Percentiles rank a stretch among this genome's conserved stretches.
These are phyloP conservation scores for Aspergillus quadrilineatus DNA, from an alignment of 2,329 filamentous ascomycete genomes.

Conservation along the genomic window DNA sequence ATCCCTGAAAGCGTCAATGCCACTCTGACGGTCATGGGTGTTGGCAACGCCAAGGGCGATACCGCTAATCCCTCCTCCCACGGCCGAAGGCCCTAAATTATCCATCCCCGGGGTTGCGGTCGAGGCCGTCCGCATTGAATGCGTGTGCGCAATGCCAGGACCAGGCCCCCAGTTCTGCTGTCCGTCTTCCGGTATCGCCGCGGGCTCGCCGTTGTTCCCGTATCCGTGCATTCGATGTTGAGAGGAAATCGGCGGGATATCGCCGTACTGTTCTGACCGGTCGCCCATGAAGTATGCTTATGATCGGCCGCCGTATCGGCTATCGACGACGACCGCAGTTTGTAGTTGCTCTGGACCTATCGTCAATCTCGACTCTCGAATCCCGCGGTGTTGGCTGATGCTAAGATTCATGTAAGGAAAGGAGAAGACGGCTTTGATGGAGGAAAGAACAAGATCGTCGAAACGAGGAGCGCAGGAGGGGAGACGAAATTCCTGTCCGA, in stretches of 20 bases:
- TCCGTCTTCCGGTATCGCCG: conserved; percentile 17
- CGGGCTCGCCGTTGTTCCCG: conserved; percentile 1
- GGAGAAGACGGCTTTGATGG: background rate
- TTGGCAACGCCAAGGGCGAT: conserved; percentile 67
- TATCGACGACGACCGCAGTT: background rate
- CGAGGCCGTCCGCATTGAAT: conserved; percentile 35
- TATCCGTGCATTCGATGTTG: conserved; percentile 10
- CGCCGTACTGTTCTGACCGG: conserved; percentile 10
- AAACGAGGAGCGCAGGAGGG: background rate
- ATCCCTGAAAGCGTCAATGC: conserved; percentile 59
- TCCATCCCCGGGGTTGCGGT: conserved; percentile 62
- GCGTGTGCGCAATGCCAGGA: conserved; percentile 24
- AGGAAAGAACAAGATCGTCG: background rate
- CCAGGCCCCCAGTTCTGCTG: conserved; percentile 12
- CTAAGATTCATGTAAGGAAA: background rate
- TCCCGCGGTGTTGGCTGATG: background rate
- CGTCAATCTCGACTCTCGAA: background rate
- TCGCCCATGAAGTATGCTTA: conserved; percentile 1
- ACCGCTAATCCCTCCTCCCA: conserved; percentile 64
- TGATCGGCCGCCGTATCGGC: background rate
- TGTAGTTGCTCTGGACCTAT: background rate
- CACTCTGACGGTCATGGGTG: conserved; percentile 63
- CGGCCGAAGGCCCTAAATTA: conserved; percentile 63
- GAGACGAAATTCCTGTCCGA: background rate
- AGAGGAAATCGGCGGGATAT: conserved; percentile 15